Evolutionary conservation across 2,329 filamentous ascomycete genomes (phyloP).

Genomic region (Aspergillus tanneri): DNA sequence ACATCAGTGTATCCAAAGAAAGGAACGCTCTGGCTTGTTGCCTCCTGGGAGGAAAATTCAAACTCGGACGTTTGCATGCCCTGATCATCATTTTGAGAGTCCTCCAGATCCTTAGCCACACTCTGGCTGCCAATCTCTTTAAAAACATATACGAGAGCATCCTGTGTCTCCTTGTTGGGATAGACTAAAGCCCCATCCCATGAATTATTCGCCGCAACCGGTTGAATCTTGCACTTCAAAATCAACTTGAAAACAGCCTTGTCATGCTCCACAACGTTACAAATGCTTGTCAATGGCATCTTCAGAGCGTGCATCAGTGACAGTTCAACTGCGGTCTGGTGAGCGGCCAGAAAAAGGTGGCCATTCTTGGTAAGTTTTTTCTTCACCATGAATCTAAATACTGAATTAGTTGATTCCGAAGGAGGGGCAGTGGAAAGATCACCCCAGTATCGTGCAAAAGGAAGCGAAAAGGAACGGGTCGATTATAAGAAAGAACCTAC

Average conservation of each 20-base stretch:
- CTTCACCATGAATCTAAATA: slow-evolving; percentile 36
- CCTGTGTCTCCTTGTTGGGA: slow-evolving; percentile 30
- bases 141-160: slow-evolving; percentile 37
- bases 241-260: slow-evolving; percentile 33
- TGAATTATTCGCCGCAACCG: slow-evolving; percentile 24
- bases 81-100: slow-evolving; percentile 11
- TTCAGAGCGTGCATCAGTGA: slow-evolving; percentile 50
- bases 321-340: slow-evolving; percentile 58
- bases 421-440: neutral
- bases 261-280: slow-evolving; percentile 33
- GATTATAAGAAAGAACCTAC: slow-evolving; percentile 43
- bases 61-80: slow-evolving; percentile 13
- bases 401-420: neutral
- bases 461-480: neutral
- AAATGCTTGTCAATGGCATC: slow-evolving; percentile 36
- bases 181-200: slow-evolving; percentile 33
- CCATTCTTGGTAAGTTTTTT: slow-evolving; percentile 36
- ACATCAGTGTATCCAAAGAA: slow-evolving; percentile 26
- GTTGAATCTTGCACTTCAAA: slow-evolving; percentile 32
- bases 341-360: slow-evolving; percentile 47
- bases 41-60: too few species aligned
- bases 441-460: neutral
- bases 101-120: slow-evolving; percentile 11
- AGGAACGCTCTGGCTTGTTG: too few species aligned
- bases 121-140: slow-evolving; percentile 32